Percentiles rank a stretch among this genome's conserved stretches.
These are phyloP conservation scores for Diaporthe vexans DNA, from an alignment of 2,329 filamentous ascomycete genomes.

Conservation along the genomic window DNA sequence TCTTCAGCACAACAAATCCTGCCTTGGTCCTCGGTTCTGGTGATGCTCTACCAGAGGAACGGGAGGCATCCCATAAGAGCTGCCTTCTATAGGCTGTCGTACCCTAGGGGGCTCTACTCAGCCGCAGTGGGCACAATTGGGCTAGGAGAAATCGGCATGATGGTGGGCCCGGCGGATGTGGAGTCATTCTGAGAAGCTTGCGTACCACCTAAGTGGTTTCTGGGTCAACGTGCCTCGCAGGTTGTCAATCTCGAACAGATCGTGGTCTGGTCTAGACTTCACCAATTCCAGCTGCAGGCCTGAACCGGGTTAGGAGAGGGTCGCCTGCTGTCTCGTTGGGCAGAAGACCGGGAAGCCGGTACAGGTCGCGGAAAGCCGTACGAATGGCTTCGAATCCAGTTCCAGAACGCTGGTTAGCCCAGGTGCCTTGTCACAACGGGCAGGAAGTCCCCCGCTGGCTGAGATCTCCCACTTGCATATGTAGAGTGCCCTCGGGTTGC, in stretches of 20 bases:
- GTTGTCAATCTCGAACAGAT: conserved; percentile 5
- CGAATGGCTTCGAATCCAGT: background rate
- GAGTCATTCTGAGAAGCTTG: conserved; percentile 3
- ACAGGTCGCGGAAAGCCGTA: background rate
- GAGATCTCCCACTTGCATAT: background rate
- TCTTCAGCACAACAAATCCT: background rate
- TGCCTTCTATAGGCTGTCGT: conserved; percentile 10
- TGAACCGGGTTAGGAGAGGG: background rate
- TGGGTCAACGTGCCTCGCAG: background rate
- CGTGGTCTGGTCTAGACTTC: conserved; percentile 12
- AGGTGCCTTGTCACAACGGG: background rate
- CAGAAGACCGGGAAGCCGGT: background rate
- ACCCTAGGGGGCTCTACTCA: conserved; percentile 2
- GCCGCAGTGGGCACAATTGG: background rate
- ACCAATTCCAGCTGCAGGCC: background rate
- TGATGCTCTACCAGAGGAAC: background rate
- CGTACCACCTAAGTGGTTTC: conserved; percentile 2
- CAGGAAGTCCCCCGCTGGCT: background rate
- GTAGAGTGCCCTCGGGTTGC: background rate
- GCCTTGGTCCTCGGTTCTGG: no score
- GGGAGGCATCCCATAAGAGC: background rate
- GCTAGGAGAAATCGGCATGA: conserved; percentile 1
- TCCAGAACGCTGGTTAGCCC: background rate
- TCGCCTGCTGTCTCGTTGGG: background rate
- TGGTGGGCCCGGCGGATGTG: conserved; percentile 24